Percentiles rank a stretch among this genome's conserved stretches.
Evolutionary conservation across 305 asterid species (phyloP).

Genomic region (Petunia hybrid): DNA sequence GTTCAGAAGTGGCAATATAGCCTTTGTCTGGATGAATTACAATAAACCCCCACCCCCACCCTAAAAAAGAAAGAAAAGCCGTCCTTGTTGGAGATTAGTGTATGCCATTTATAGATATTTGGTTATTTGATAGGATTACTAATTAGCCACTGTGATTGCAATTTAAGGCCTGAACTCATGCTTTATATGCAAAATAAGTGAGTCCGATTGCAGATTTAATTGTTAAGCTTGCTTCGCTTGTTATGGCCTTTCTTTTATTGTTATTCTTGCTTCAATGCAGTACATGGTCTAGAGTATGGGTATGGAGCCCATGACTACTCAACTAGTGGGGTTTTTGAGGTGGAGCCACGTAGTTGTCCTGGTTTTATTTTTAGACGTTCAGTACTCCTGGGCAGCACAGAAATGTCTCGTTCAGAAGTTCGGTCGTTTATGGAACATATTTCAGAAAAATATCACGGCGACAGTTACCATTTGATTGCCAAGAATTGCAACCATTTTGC

Average conservation of each 20-base stretch:
- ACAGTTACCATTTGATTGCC: conserved; percentile 88
- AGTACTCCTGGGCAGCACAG: conserved; percentile 80
- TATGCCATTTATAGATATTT: conserved; percentile 16
- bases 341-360: conserved; percentile 96
- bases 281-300: conserved; percentile 88
- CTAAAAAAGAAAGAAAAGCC: too few species aligned
- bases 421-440: conserved; percentile 87
- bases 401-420: conserved; percentile 80
- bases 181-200: conserved; percentile 7
- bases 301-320: conserved; percentile 97
- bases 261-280: conserved; percentile 45
- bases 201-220: too few species aligned
- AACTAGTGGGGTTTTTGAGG: conserved; percentile 95
- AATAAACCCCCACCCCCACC: neutral
- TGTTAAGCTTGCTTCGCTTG: too few species aligned
- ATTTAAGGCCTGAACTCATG: conserved; percentile 10
- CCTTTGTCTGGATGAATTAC: conserved; percentile 14
- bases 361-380: conserved; percentile 92
- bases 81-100: neutral
- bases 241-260: conserved; percentile 28
- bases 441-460: conserved; percentile 84
- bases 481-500: conserved; percentile 97
- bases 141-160: conserved; percentile 13
- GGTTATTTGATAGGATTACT: conserved; percentile 10
- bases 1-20: neutral